phyloP scores from a whole-genome alignment of 1,284 basidiomycete species.

The Bjerkandera adusta region DNA sequence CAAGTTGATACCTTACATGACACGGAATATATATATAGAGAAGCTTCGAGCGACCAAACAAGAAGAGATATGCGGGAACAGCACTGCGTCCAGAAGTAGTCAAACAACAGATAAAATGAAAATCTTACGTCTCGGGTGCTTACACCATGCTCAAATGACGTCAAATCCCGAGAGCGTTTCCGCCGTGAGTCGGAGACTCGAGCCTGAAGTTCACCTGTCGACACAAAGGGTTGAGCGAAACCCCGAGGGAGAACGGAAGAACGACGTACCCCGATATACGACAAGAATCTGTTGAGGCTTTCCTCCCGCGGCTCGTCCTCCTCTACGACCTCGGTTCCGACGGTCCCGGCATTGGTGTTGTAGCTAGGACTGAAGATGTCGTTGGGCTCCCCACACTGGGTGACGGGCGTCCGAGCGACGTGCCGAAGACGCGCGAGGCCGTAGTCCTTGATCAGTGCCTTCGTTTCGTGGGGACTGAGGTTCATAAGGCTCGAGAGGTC shows the following conservation, averaged over 20 bases:
- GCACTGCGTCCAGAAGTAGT: no score
- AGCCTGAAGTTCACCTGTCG: no score
- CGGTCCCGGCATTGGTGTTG: not conserved
- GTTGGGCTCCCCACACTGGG: slow-evolving; percentile 13
- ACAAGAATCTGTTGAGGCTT: slow-evolving; percentile 44
- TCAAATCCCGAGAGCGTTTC: no score
- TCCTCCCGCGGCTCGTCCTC: slow-evolving; percentile 24
- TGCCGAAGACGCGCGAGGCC: slow-evolving; percentile 30
- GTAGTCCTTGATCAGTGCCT: slow-evolving; percentile 40
- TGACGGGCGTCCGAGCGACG: slow-evolving; percentile 13
- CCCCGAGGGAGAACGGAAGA: not conserved
- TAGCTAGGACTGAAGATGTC: no score
- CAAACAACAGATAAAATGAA: no score
- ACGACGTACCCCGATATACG: slow-evolving; percentile 44
- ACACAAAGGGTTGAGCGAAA: slow-evolving; percentile 4
- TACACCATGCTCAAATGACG: no score
- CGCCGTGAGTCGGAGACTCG: no score
- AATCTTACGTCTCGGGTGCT: no score
- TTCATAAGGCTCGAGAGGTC: slow-evolving; percentile 39
- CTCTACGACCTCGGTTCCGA: slow-evolving; percentile 8
- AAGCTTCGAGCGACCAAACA: no score
- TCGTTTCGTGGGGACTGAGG: slow-evolving; percentile 38
- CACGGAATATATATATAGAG: no score
- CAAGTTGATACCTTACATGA: no score
- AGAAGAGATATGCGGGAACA: no score